Evolutionary conservation across 2,329 filamentous ascomycete species (phyloP).

Genomic region (Didymella sp.): DNA sequence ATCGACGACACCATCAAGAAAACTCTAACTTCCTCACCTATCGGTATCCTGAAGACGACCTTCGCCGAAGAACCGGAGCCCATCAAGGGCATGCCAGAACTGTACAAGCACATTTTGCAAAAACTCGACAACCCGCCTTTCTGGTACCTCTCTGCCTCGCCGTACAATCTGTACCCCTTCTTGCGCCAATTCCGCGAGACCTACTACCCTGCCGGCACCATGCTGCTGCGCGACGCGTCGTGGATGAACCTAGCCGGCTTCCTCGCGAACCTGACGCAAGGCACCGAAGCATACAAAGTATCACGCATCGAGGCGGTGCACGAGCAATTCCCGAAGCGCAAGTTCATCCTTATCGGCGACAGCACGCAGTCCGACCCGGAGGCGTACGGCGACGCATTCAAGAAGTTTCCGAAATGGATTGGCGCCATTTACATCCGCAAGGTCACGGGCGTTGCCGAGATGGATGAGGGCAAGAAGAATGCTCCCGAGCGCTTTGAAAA

Average conservation of each 20-base stretch:
- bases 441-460: conserved; percentile 76
- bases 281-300: conserved; percentile 86
- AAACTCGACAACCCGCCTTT: conserved; percentile 70
- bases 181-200: conserved; percentile 74
- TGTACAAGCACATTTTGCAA: conserved; percentile 72
- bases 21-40: conserved; percentile 79
- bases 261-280: conserved; percentile 77
- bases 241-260: conserved; percentile 86
- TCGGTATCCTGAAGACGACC: conserved; percentile 82
- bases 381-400: conserved; percentile 80
- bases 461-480: conserved; percentile 75
- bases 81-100: conserved; percentile 80
- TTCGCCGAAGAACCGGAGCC: conserved; percentile 78
- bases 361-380: conserved; percentile 92
- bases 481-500: conserved; percentile 75
- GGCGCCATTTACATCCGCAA: conserved; percentile 85
- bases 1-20: conserved; percentile 96
- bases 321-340: conserved; percentile 76
- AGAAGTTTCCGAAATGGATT: conserved; percentile 76
- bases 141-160: conserved; percentile 93
- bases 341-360: conserved; percentile 86
- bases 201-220: conserved; percentile 77
- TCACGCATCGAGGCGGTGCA: conserved; percentile 80
- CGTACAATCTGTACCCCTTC: conserved; percentile 93
- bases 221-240: conserved; percentile 83